These are phyloP conservation scores for Lolium multiflorum DNA, from an alignment of 176 grass and related monocot genomes.

Conservation along the genomic window DNA sequence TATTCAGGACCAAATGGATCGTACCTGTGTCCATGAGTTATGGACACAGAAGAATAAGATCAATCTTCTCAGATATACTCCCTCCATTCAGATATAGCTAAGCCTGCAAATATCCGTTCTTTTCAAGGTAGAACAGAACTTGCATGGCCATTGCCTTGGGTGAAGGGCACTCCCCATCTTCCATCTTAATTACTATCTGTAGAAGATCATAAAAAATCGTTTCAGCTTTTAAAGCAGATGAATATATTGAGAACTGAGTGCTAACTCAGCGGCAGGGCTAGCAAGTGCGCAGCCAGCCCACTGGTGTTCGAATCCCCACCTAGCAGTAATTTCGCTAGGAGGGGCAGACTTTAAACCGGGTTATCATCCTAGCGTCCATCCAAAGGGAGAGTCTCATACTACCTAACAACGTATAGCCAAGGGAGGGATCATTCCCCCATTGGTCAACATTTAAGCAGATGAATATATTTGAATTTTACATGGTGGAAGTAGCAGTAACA, in stretches of 20 bases:
- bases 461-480: constrained; percentile 10
- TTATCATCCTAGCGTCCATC: too few species aligned
- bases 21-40: constrained; percentile 50
- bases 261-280: too few species aligned
- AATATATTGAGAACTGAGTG: too few species aligned
- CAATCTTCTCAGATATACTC: constrained; percentile 21
- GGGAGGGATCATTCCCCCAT: too few species aligned
- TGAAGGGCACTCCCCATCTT: constrained; percentile 72
- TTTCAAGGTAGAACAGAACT: constrained; percentile 71
- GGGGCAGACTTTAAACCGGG: too few species aligned
- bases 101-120: constrained; percentile 73
- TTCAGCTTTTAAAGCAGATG: neutral
- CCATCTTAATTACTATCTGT: constrained; percentile 79
- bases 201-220: constrained; percentile 36
- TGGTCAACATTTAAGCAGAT: neutral
- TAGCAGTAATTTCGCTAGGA: too few species aligned
- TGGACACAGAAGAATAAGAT: constrained; percentile 48
- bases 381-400: too few species aligned
- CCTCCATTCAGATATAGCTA: constrained; percentile 26
- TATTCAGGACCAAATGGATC: constrained; percentile 50
- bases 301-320: too few species aligned
- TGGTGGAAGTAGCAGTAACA: neutral
- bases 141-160: constrained; percentile 86
- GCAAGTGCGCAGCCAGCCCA: too few species aligned
- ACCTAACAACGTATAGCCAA: too few species aligned